Percentiles rank a stretch among this genome's conserved stretches.
Conservation (phyloP, 2,329 filamentous ascomycete species). For the Colletotrichum sp. region DNA sequence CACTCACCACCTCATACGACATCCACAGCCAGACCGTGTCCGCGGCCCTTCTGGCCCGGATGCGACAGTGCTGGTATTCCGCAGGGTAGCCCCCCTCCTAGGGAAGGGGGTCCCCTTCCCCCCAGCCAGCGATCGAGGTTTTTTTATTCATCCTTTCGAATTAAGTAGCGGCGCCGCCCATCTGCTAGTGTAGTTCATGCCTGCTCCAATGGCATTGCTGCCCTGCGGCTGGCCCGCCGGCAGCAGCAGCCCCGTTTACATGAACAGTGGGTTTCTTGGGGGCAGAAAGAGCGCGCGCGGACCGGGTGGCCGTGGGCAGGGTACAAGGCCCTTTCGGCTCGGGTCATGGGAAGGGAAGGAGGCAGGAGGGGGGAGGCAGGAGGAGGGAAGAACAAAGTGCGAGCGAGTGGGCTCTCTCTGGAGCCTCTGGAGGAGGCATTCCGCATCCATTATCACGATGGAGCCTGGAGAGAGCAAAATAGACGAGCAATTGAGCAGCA, state of each 20-base stretch:
- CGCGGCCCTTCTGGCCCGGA: conserved; percentile 17
- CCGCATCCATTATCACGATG: neutral
- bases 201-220: neutral
- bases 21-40: conserved; percentile 19
- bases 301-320: neutral
- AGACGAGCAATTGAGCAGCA: neutral
- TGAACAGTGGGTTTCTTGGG: neutral
- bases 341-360: neutral
- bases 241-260: neutral
- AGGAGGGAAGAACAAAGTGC: neutral
- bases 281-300: neutral
- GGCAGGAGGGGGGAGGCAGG: neutral
- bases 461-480: neutral
- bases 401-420: neutral
- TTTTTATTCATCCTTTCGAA: neutral
- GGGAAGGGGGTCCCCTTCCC: neutral
- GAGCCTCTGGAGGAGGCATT: neutral
- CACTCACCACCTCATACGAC: neutral
- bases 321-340: neutral
- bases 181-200: neutral
- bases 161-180: neutral
- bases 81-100: neutral
- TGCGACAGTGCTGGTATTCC: conserved; percentile 1
- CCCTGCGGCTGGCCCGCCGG: neutral
- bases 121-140: neutral